These are phyloP conservation scores for Ambrosia artemisiifolia DNA, from an alignment of 129 eudicot genomes.

Conservation along the genomic window DNA sequence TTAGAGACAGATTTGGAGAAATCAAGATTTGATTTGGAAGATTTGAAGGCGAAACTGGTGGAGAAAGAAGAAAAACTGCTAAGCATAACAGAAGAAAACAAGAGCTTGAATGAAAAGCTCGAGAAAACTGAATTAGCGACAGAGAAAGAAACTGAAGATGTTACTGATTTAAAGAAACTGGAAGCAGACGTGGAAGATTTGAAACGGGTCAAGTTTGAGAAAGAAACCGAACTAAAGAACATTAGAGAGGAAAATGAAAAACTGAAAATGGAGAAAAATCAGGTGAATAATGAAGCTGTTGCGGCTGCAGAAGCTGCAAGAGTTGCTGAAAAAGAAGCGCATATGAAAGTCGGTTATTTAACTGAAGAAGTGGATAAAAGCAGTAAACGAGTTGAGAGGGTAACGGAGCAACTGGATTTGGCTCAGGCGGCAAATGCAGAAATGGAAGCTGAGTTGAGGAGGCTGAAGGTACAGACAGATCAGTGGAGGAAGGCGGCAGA, in stretches of 20 bases:
- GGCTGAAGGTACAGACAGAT: conserved; percentile 82
- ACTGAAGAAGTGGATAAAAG: conserved; percentile 77
- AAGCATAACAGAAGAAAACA: conserved; percentile 39
- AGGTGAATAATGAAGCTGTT: conserved; percentile 40
- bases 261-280: conserved; percentile 48
- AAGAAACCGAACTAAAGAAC: conserved; percentile 45
- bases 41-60: conserved; percentile 43
- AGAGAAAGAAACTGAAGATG: conserved; percentile 35
- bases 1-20: conserved; percentile 45
- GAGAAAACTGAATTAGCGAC: conserved; percentile 29
- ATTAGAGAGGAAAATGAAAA: conserved; percentile 60
- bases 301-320: conserved; percentile 50
- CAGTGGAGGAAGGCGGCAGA: conserved; percentile 99
- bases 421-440: conserved; percentile 78
- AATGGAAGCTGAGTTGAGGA: conserved; percentile 83
- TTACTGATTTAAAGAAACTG: conserved; percentile 32
- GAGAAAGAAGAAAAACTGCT: conserved; percentile 44
- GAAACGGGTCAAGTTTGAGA: conserved; percentile 40
- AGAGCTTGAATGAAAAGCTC: conserved; percentile 28
- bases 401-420: conserved; percentile 59
- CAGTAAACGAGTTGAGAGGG: conserved; percentile 43
- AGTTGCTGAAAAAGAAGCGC: conserved; percentile 61
- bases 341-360: conserved; percentile 54
- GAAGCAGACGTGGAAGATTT: conserved; percentile 46
- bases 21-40: conserved; percentile 48